Evolutionary conservation across 352 stramenopile species (phyloP).

Genomic region (Globisporangium cystogenes): DNA sequence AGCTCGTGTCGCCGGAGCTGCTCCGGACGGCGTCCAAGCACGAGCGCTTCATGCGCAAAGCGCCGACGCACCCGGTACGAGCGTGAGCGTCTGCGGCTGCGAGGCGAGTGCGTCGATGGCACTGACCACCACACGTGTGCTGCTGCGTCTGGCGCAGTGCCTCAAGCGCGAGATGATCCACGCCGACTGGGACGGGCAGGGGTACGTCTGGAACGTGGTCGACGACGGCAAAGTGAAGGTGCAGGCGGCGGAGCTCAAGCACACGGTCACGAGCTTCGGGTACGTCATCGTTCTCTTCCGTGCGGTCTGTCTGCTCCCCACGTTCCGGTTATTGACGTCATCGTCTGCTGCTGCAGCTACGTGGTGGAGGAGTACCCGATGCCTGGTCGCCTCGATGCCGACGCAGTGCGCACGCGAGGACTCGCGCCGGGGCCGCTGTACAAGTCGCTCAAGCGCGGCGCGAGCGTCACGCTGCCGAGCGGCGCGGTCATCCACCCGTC

Average conservation of each 20-base stretch:
- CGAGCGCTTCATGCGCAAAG: constrained; percentile 59
- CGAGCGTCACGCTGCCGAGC: constrained; percentile 76
- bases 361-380: constrained; percentile 72
- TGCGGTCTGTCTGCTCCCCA: too few species aligned
- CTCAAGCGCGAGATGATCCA: constrained; percentile 51
- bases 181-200: constrained; percentile 47
- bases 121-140: too few species aligned
- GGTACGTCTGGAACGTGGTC: constrained; percentile 61
- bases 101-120: too few species aligned
- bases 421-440: constrained; percentile 89
- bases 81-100: too few species aligned
- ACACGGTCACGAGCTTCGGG: constrained; percentile 79
- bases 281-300: constrained; percentile 11
- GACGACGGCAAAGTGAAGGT: constrained; percentile 66
- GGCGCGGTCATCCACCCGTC: constrained; percentile 65
- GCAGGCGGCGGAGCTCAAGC: constrained; percentile 56
- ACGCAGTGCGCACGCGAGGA: constrained; percentile 71
- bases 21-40: constrained; percentile 35
- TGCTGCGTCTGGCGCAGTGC: too few species aligned
- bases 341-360: constrained; percentile 27
- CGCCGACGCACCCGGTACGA: constrained; percentile 51
- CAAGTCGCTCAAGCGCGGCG: constrained; percentile 84
- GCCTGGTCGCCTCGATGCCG: constrained; percentile 81
- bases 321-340: too few species aligned
- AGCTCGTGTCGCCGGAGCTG: constrained; percentile 55